These are phyloP conservation scores for Hysterangium stoloniferum DNA, from an alignment of 768 basidiomycete species.

Conservation along the genomic window DNA sequence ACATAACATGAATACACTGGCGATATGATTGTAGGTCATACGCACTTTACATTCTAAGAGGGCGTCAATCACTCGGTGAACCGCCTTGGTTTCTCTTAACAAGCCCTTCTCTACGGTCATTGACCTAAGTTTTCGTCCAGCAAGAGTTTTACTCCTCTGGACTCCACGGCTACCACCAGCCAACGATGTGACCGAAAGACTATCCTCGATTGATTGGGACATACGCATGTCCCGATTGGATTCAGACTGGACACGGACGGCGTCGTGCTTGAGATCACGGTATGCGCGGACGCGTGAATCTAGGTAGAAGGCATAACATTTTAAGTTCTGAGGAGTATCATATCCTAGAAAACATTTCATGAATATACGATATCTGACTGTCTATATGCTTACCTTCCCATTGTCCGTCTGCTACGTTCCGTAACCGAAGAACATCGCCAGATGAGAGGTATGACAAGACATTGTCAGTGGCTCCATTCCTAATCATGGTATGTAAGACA, in stretches of 20 bases:
- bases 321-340: slow-evolving; percentile 75
- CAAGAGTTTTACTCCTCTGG: slow-evolving; percentile 63
- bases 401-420: slow-evolving; percentile 69
- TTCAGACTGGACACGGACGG: slow-evolving; percentile 89
- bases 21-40: slow-evolving; percentile 14
- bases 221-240: slow-evolving; percentile 79
- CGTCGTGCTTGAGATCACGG: slow-evolving; percentile 88
- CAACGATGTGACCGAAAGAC: slow-evolving; percentile 26
- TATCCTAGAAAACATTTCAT: slow-evolving; percentile 49
- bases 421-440: slow-evolving; percentile 71
- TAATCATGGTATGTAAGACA: slow-evolving; percentile 92
- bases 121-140: slow-evolving; percentile 76
- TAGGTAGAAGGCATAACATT: slow-evolving; percentile 82
- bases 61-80: slow-evolving; percentile 84
- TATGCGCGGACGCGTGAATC: slow-evolving; percentile 85
- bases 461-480: slow-evolving; percentile 94
- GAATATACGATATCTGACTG: slow-evolving; percentile 1
- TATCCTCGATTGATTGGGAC: slow-evolving; percentile 55
- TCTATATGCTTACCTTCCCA: slow-evolving; percentile 69
- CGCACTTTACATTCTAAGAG: slow-evolving; percentile 83
- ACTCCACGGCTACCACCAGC: slow-evolving; percentile 16
- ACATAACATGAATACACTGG: neutral
- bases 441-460: slow-evolving; percentile 77
- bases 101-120: slow-evolving; percentile 97
- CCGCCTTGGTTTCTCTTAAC: slow-evolving; percentile 82